These are phyloP conservation scores for Amanita thiersii DNA, from an alignment of 768 basidiomycete genomes.

Conservation along the genomic window DNA sequence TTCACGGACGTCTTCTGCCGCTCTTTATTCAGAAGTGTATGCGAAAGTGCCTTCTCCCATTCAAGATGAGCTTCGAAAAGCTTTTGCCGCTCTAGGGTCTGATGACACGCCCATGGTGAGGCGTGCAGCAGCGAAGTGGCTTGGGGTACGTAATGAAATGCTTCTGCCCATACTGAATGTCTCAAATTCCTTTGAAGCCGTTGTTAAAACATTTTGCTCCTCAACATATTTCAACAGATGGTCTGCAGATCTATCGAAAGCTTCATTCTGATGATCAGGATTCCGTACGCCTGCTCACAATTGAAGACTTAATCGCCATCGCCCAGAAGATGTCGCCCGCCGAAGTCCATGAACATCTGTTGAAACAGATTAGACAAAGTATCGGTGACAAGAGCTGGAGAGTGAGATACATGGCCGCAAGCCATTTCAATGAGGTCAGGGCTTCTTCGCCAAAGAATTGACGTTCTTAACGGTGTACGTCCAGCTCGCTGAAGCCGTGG, in stretches of 20 bases:
- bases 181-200: slow-evolving; percentile 37
- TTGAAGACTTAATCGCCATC: slow-evolving; percentile 92
- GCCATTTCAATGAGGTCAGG: slow-evolving; percentile 88
- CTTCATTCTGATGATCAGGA: slow-evolving; percentile 97
- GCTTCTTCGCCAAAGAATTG: background rate
- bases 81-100: slow-evolving; percentile 71
- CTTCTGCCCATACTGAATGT: slow-evolving; percentile 9
- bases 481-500: slow-evolving; percentile 87
- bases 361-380: slow-evolving; percentile 81
- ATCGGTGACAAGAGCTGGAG: slow-evolving; percentile 97
- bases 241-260: slow-evolving; percentile 86
- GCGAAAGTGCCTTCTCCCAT: slow-evolving; percentile 60
- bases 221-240: slow-evolving; percentile 76
- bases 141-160: slow-evolving; percentile 61
- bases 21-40: slow-evolving; percentile 89
- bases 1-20: slow-evolving; percentile 90
- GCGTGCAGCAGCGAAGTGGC: slow-evolving; percentile 91
- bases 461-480: slow-evolving; percentile 7
- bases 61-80: slow-evolving; percentile 85
- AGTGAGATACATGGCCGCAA: slow-evolving; percentile 97
- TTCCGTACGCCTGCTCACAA: slow-evolving; percentile 90
- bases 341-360: slow-evolving; percentile 87
- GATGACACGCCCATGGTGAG: slow-evolving; percentile 99
- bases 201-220: slow-evolving; percentile 75
- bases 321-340: slow-evolving; percentile 74